Conservation (phyloP, 257 asterid genomes). For the Forsythia viridissima region DNA sequence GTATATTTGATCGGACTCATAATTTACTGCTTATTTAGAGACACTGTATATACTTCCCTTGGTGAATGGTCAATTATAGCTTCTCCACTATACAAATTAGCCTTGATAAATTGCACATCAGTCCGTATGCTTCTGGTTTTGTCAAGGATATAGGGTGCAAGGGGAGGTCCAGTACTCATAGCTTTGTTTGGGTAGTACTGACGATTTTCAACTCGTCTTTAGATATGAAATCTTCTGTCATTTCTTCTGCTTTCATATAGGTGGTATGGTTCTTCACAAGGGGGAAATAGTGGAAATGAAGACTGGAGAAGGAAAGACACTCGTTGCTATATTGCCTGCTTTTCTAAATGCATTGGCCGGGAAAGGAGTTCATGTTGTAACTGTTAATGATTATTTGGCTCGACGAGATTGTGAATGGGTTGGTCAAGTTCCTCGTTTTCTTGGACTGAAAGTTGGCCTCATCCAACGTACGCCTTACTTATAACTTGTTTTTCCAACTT, state of each 20-base stretch:
- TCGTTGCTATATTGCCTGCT: conserved; percentile 95
- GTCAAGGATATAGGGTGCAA: conserved; percentile 8
- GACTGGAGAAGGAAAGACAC: conserved; percentile 99
- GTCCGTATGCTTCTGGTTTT: conserved; percentile 2
- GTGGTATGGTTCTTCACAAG: conserved; percentile 97
- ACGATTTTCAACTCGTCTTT: background rate
- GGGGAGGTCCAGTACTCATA: background rate
- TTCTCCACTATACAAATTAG: background rate
- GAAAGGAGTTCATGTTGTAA: conserved; percentile 91
- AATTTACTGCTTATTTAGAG: background rate
- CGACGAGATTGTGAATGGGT: conserved; percentile 99
- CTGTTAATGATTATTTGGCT: conserved; percentile 95
- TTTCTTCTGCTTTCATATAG: conserved; percentile 34
- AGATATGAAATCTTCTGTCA: background rate
- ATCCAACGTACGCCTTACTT: conserved; percentile 82
- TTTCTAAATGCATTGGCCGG: conserved; percentile 89
- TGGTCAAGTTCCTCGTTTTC: conserved; percentile 98
- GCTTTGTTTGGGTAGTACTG: background rate
- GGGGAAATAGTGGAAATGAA: conserved; percentile 99
- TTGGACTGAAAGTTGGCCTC: conserved; percentile 98
- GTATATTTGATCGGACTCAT: background rate
- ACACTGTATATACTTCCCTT: background rate
- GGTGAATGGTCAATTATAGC: background rate
- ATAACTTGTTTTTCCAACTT: conserved; percentile 21
- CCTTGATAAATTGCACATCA: background rate